Conservation (phyloP, 768 basidiomycete genomes). For the Boletus vinaceobasis region DNA sequence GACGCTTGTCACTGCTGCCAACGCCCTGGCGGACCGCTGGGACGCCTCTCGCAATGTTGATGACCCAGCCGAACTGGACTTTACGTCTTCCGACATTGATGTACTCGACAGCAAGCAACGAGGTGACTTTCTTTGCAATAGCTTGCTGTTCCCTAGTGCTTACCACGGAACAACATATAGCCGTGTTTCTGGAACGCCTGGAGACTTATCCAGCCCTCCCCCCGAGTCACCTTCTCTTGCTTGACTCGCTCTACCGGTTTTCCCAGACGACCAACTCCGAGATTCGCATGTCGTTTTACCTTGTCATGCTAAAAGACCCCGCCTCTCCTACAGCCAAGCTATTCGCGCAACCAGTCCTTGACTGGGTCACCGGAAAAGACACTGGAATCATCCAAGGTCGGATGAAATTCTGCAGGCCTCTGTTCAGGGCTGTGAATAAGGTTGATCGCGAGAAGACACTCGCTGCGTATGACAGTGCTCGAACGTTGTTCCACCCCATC, state of each 20-base stretch:
- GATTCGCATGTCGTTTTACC: constrained; percentile 51
- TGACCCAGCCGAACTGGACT: constrained; percentile 36
- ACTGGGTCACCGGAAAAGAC: constrained; percentile 45
- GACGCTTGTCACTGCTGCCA: constrained; percentile 49
- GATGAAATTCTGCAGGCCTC: constrained; percentile 55
- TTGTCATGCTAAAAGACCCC: constrained; percentile 43
- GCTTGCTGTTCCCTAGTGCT: not conserved
- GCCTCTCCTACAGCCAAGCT: constrained; percentile 29
- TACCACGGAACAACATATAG: constrained; percentile 20
- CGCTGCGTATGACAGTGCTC: constrained; percentile 33
- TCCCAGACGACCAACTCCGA: constrained; percentile 46
- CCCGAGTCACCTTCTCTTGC: constrained; percentile 35
- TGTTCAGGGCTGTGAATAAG: constrained; percentile 39
- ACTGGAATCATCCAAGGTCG: constrained; percentile 45
- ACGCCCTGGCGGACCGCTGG: constrained; percentile 52
- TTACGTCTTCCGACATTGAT: constrained; percentile 44
- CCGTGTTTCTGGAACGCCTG: constrained; percentile 57
- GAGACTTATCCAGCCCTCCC: constrained; percentile 43
- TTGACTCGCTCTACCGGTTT: constrained; percentile 46
- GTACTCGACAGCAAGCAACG: constrained; percentile 51
- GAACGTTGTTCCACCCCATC: constrained; percentile 47
- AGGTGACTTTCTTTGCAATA: constrained; percentile 24
- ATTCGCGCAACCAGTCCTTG: constrained; percentile 36
- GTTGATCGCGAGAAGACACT: constrained; percentile 36
- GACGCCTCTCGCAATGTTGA: constrained; percentile 38